Conservation (phyloP, 2,329 filamentous ascomycete species). For the Nemania serpens region DNA sequence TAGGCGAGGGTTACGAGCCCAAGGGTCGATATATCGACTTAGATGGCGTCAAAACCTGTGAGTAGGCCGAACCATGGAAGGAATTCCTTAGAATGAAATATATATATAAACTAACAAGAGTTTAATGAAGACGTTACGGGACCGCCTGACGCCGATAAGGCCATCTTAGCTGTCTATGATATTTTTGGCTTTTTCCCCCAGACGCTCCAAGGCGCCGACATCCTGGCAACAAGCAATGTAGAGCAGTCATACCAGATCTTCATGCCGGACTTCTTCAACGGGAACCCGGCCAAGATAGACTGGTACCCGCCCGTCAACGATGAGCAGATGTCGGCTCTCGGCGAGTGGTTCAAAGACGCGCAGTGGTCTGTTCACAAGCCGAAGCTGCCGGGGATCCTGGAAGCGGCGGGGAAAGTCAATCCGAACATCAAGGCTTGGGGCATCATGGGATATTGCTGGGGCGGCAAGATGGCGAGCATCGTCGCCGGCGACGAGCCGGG, state of each 20-base stretch:
- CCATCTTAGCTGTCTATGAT: slow-evolving; percentile 64
- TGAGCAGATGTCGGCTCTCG: slow-evolving; percentile 62
- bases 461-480: slow-evolving; percentile 63
- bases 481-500: slow-evolving; percentile 50
- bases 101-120: background rate
- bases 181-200: slow-evolving; percentile 74
- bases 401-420: slow-evolving; percentile 55
- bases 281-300: slow-evolving; percentile 62
- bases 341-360: slow-evolving; percentile 59
- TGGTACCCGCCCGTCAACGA: slow-evolving; percentile 64
- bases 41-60: slow-evolving; percentile 26
- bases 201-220: slow-evolving; percentile 71
- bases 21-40: slow-evolving; percentile 30
- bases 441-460: slow-evolving; percentile 69
- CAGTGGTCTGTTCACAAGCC: slow-evolving; percentile 51
- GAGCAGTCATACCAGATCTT: slow-evolving; percentile 77
- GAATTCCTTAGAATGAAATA: background rate
- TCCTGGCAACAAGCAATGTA: slow-evolving; percentile 56
- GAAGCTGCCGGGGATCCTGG: slow-evolving; percentile 56
- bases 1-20: slow-evolving; percentile 26
- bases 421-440: slow-evolving; percentile 60
- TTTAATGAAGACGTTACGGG: slow-evolving; percentile 49
- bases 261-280: slow-evolving; percentile 88
- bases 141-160: slow-evolving; percentile 53
- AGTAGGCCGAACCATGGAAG: background rate